Evolutionary conservation across 371 early-diverging fungal species (phyloP).

Genomic region (Rhizopus arrhizus): DNA sequence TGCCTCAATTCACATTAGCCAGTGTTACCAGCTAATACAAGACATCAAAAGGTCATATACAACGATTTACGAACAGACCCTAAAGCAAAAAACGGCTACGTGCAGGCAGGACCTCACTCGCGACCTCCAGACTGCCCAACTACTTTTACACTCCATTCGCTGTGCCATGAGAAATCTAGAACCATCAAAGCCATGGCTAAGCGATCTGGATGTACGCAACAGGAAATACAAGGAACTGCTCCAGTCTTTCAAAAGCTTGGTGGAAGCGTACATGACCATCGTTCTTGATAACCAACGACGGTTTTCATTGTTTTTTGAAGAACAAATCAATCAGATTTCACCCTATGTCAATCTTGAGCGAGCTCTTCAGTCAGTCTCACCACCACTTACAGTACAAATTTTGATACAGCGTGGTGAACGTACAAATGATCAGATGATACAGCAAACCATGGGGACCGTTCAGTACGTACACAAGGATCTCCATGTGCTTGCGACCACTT

Average conservation of each 20-base stretch:
- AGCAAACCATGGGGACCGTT: not conserved
- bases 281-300: conserved; percentile 1
- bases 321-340: not conserved
- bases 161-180: not conserved
- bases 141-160: conserved; percentile 3
- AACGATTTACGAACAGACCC: not conserved
- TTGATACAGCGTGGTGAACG: not conserved
- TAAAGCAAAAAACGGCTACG: not conserved
- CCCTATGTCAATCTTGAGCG: not conserved
- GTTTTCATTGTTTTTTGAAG: conserved; percentile 2
- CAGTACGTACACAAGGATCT: not conserved
- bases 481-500: not conserved
- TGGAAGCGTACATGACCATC: not conserved
- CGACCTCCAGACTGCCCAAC: not conserved
- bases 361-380: not conserved
- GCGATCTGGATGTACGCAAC: not conserved
- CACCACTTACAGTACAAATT: not conserved
- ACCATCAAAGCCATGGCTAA: conserved; percentile 3
- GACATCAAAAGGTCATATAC: not conserved
- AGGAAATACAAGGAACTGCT: not conserved
- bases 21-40: not conserved
- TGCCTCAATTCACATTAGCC: not conserved
- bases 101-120: not conserved
- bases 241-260: not conserved
- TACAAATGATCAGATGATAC: not conserved